A percentile compares a stretch with the other conserved stretches of the same genome.
phyloP scores from a whole-genome alignment of 225 moss, liverwort and hornwort genomes.

The Lunularia cruciata region DNA sequence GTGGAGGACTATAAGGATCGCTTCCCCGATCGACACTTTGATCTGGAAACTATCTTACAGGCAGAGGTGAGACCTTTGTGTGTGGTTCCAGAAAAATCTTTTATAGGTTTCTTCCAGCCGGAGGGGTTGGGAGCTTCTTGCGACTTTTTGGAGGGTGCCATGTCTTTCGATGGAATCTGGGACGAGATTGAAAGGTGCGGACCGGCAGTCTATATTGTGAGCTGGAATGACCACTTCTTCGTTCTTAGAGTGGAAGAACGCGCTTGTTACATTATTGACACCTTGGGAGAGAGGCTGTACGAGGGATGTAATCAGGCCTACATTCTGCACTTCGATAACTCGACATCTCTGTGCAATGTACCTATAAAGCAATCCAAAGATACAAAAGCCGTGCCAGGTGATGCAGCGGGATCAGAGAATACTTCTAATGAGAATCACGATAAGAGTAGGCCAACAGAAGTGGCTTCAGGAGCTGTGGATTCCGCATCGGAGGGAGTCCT shows the following conservation, averaged over 20 bases:
- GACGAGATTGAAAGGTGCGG: conserved; percentile 76
- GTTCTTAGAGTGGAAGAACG: conserved; percentile 81
- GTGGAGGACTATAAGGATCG: conserved; percentile 80
- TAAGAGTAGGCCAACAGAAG: conserved; percentile 21
- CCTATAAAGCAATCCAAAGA: conserved; percentile 40
- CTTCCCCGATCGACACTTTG: conserved; percentile 91
- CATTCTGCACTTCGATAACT: conserved; percentile 80
- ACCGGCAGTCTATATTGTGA: conserved; percentile 85
- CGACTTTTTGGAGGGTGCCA: conserved; percentile 70
- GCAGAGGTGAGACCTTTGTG: conserved; percentile 79
- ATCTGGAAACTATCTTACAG: conserved; percentile 80
- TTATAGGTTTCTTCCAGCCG: conserved; percentile 82
- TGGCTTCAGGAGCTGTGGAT: conserved; percentile 15
- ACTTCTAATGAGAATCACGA: conserved; percentile 28
- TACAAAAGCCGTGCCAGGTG: conserved; percentile 35
- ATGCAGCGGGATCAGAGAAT: conserved; percentile 19
- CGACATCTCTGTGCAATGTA: conserved; percentile 51
- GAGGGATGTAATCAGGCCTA: conserved; percentile 98
- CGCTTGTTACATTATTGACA: conserved; percentile 88
- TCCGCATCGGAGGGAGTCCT: conserved; percentile 10
- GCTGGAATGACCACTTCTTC: conserved; percentile 99
- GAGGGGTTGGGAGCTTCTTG: conserved; percentile 75
- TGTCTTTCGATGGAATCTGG: conserved; percentile 89
- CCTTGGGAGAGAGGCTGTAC: conserved; percentile 88
- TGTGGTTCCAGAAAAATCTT: conserved; percentile 70